Evolutionary conservation across 1,284 basidiomycete species (phyloP), one percentile per base, ranked within the genome.

Genomic region (Puccinia horiana): DNA sequence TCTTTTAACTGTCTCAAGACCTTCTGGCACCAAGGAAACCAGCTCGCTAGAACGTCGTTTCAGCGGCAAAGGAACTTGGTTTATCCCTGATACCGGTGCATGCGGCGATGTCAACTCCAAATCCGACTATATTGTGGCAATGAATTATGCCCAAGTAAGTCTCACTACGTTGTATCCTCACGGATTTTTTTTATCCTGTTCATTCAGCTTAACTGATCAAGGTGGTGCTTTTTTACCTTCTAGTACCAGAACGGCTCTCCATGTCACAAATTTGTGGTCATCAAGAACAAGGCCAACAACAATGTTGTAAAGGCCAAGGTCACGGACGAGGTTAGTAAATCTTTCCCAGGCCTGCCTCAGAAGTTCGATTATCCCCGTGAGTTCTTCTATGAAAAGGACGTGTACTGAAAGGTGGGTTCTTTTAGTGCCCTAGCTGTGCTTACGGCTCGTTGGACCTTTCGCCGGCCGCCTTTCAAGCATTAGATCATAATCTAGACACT

Each of bases 91-190:
- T 32, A 75, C 72, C 23, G 79, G 79, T 16, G 79, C 79, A 23
- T 81, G 79, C 26, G 79, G 79, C 23, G 70, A 81, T 37, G 26
- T 49, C 3, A 72, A 81, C 58, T 61, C 56, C 12, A 49, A 74
- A 23, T 35, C 54, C 2, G 79, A 81, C 49, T 81, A 65, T 65
- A 81, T 81, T n/a, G 79, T 81, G 11, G 79, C 79, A 0, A 74
- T 81, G 72, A 81, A 75, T 61, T 74, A 74, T 65, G 42, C 70
- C 32, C 79, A 81, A 75, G 79, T 75, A 70, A 58, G 77, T 73
- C 35, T 42, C 37, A 61, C 35, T 4, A 44, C 26, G 11, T 12
- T 54, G 29, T 18, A 5, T 5, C 47, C 20, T 12, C 52, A 0
- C 23, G 18, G 8, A 23, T 8, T 54, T 54, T 18, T 18, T 54